Conservation (phyloP, 768 basidiomycete species). For the Rhizopogon vesiculosus region DNA sequence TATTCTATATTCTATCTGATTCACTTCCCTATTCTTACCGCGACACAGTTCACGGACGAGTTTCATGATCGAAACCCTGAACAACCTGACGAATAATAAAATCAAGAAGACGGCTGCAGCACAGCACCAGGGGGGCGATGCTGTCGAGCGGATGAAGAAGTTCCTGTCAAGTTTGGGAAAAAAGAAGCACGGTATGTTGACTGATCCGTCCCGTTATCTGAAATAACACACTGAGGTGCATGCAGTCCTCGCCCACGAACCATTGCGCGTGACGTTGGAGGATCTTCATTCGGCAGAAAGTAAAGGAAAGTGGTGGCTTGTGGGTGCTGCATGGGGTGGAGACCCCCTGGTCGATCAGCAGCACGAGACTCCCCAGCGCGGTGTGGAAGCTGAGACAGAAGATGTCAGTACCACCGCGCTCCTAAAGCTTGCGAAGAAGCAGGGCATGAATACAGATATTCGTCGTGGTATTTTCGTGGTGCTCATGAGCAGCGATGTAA, state of each 20-base stretch:
- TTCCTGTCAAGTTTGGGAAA: slow-evolving; percentile 74
- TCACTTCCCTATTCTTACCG: background rate
- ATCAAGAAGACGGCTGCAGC: slow-evolving; percentile 54
- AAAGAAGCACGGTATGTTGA: slow-evolving; percentile 57
- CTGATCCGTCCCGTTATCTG: background rate
- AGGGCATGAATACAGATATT: slow-evolving; percentile 99
- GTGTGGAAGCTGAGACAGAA: slow-evolving; percentile 20
- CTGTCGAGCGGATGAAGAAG: slow-evolving; percentile 85
- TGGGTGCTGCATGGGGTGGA: slow-evolving; percentile 94
- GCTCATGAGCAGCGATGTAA: slow-evolving; percentile 91
- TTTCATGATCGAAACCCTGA: slow-evolving; percentile 94
- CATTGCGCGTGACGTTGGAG: slow-evolving; percentile 78
- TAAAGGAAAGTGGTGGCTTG: slow-evolving; percentile 98
- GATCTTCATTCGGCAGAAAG: slow-evolving; percentile 82
- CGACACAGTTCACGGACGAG: slow-evolving; percentile 73
- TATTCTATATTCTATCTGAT: background rate
- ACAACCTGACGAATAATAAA: slow-evolving; percentile 91
- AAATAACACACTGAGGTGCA: background rate
- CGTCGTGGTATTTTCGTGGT: slow-evolving; percentile 88
- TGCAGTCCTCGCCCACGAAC: slow-evolving; percentile 77
- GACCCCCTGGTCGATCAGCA: slow-evolving; percentile 81
- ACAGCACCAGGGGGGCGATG: slow-evolving; percentile 68
- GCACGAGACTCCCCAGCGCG: slow-evolving; percentile 20
- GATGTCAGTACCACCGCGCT: slow-evolving; percentile 39
- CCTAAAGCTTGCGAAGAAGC: slow-evolving; percentile 79